phyloP scores from a whole-genome alignment of 352 stramenopile species.

The Phytophthora tubulina region DNA sequence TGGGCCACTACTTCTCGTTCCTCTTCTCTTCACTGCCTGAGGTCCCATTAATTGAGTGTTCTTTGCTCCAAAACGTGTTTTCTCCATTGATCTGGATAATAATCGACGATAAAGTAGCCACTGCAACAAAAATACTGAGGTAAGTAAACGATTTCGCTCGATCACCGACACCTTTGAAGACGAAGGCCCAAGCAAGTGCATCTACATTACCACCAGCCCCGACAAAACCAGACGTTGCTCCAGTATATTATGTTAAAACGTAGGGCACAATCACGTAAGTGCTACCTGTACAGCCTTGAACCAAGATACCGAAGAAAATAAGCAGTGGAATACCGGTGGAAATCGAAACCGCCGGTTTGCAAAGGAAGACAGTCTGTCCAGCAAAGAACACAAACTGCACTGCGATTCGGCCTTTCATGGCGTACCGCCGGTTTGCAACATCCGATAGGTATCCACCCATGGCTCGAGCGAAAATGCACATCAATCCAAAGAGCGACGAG shows the following conservation, averaged over 20 bases:
- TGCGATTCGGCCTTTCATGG: slow-evolving; percentile 89
- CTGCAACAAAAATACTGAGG: slow-evolving; percentile 55
- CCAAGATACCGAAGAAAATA: slow-evolving; percentile 91
- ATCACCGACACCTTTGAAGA: slow-evolving; percentile 60
- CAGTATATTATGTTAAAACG: slow-evolving; percentile 50
- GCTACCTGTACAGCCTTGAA: slow-evolving; percentile 55
- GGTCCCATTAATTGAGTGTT: neutral
- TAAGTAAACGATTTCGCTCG: slow-evolving; percentile 55
- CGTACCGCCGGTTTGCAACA: slow-evolving; percentile 69
- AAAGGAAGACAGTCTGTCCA: slow-evolving; percentile 73
- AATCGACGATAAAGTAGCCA: slow-evolving; percentile 20
- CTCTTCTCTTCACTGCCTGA: neutral
- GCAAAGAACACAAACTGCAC: slow-evolving; percentile 84
- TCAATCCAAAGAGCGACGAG: slow-evolving; percentile 94
- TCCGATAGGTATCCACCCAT: slow-evolving; percentile 90
- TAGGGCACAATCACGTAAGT: slow-evolving; percentile 77
- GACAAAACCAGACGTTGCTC: slow-evolving; percentile 59
- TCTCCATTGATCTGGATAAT: slow-evolving; percentile 32
- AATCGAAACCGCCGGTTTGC: too few species aligned
- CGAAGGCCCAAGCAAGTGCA: slow-evolving; percentile 56
- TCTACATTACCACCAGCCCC: slow-evolving; percentile 66
- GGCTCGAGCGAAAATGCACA: slow-evolving; percentile 94
- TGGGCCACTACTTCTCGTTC: neutral
- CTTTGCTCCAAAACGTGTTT: slow-evolving; percentile 22
- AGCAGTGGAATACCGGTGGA: slow-evolving; percentile 77